A percentile compares a stretch with the other conserved stretches of the same genome.
Evolutionary conservation across 768 basidiomycete genomes (phyloP).

Genomic region (Tricholoma bakamatsutake): DNA sequence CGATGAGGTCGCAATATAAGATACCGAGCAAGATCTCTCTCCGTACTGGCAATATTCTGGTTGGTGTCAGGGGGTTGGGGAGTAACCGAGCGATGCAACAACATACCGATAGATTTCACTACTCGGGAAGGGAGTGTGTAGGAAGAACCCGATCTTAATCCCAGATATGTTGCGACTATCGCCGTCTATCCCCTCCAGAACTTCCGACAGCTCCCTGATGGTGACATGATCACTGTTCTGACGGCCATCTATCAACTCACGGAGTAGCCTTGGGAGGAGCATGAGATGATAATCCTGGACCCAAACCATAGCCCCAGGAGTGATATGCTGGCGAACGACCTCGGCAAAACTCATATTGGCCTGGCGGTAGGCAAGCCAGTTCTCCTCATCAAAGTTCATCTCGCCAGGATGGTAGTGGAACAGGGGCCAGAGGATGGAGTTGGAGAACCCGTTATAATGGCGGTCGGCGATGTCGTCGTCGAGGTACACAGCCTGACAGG

Average conservation of each 20-base stretch:
- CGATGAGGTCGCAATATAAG: conserved; percentile 93
- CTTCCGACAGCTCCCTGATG: conserved; percentile 55
- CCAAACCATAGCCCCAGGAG: conserved; percentile 94
- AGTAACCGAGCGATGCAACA: not conserved
- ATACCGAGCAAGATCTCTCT: conserved; percentile 96
- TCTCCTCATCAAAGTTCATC: conserved; percentile 99
- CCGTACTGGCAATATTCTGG: conserved; percentile 91
- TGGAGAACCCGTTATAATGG: conserved; percentile 98
- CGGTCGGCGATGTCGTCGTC: conserved; percentile 97
- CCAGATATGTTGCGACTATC: conserved; percentile 37
- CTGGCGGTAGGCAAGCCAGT: conserved; percentile 97
- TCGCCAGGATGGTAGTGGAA: conserved; percentile 99
- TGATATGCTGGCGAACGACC: conserved; percentile 72
- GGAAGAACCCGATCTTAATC: conserved; percentile 97
- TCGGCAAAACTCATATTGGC: conserved; percentile 95
- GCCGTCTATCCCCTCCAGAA: conserved; percentile 64
- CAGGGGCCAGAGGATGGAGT: conserved; percentile 98
- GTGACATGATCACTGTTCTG: conserved; percentile 51
- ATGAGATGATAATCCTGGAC: conserved; percentile 98
- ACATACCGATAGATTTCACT: conserved; percentile 93
- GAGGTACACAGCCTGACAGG: conserved; percentile 96
- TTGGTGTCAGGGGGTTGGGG: conserved; percentile 4
- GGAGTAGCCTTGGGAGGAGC: conserved; percentile 95
- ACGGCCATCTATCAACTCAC: conserved; percentile 77
- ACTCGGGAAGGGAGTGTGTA: conserved; percentile 97